phyloP scores from a whole-genome alignment of 2,329 filamentous ascomycete genomes.

The Colletotrichum musicola region DNA sequence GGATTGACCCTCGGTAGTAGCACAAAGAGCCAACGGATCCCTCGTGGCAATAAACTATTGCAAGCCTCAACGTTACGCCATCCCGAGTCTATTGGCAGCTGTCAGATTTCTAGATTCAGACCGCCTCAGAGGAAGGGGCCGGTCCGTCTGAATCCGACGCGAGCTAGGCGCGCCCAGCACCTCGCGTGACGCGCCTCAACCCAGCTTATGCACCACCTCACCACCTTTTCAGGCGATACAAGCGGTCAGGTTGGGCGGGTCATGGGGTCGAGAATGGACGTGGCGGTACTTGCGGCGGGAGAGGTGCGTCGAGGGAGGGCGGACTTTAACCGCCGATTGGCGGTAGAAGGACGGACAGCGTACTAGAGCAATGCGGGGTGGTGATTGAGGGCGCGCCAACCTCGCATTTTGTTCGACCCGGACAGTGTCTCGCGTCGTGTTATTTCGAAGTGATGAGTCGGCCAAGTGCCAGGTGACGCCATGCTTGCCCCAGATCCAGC shows the following conservation, averaged over 20 bases:
- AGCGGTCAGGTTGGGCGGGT: conserved; percentile 22
- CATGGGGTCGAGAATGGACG: conserved; percentile 14
- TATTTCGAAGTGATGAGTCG: conserved; percentile 18
- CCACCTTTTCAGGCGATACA: background rate
- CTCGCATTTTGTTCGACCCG: conserved; percentile 6
- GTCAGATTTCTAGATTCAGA: conserved; percentile 16
- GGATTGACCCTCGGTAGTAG: conserved; percentile 5
- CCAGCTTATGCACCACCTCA: conserved; percentile 7
- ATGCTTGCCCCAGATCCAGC: conserved; percentile 28
- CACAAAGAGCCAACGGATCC: background rate
- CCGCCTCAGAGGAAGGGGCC: background rate
- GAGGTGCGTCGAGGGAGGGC: background rate
- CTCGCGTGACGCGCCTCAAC: conserved; percentile 26
- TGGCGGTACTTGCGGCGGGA: conserved; percentile 25
- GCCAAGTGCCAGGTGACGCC: conserved; percentile 34
- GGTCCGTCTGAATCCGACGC: background rate
- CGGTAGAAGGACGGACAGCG: background rate
- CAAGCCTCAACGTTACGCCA: conserved; percentile 19
- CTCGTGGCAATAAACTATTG: conserved; percentile 7
- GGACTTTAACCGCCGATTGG: conserved; percentile 17
- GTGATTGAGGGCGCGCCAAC: background rate
- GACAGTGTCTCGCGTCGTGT: conserved; percentile 9
- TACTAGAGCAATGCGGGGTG: background rate
- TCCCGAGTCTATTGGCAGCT: conserved; percentile 26
- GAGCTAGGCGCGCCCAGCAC: background rate